phyloP scores from a whole-genome alignment of 257 asterid genomes.

The Orobanche coerulescens region DNA sequence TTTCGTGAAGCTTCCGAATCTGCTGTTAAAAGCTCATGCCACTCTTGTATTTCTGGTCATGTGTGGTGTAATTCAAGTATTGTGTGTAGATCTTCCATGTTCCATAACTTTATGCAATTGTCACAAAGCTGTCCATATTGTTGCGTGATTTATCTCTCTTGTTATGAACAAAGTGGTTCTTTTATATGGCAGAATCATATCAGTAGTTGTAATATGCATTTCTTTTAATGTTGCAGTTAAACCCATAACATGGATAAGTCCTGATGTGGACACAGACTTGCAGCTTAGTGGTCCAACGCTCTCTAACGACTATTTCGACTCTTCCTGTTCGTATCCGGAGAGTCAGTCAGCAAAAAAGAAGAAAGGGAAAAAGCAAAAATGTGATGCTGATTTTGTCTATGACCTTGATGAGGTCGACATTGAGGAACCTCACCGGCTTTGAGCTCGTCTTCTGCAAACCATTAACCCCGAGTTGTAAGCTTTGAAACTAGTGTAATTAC shows the following conservation, averaged over 20 bases:
- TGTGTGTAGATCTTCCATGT: no score
- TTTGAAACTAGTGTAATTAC: conserved; percentile 13
- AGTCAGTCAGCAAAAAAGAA: conserved; percentile 38
- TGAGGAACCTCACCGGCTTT: conserved; percentile 27
- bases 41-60: neutral
- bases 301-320: conserved; percentile 13
- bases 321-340: conserved; percentile 15
- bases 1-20: no score
- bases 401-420: conserved; percentile 23
- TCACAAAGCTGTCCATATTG: neutral
- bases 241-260: conserved; percentile 42
- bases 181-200: neutral
- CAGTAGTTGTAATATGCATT: neutral
- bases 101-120: neutral
- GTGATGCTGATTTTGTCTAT: conserved; percentile 19
- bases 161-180: neutral
- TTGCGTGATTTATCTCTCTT: conserved; percentile 6
- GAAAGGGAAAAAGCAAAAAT: conserved; percentile 26
- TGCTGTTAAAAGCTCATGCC: no score
- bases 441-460: conserved; percentile 12
- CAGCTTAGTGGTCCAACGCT: conserved; percentile 32
- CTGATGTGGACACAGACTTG: conserved; percentile 38
- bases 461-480: neutral
- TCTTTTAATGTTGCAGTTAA: conserved; percentile 24
- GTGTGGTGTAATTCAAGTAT: neutral